phyloP scores from a whole-genome alignment of 768 basidiomycete genomes.

The Crucibulum laeve region DNA sequence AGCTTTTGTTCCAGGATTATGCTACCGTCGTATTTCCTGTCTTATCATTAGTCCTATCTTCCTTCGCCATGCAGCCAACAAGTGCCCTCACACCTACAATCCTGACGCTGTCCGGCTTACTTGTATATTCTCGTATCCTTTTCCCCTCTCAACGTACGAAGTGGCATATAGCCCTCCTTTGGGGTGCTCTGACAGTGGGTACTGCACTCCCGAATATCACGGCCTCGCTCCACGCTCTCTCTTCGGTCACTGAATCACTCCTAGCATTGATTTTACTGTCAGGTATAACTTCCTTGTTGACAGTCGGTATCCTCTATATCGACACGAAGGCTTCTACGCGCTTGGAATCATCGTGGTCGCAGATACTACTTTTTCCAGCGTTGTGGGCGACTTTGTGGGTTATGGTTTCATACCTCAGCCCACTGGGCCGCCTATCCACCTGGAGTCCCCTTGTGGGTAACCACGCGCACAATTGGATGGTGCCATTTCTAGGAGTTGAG shows the following conservation, averaged over 20 bases:
- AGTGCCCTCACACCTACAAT: conserved; percentile 18
- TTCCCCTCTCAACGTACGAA: conserved; percentile 19
- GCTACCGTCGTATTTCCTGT: conserved; percentile 19
- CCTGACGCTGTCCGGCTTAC: conserved; percentile 24
- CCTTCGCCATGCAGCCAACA: conserved; percentile 15
- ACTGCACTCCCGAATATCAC: conserved; percentile 35
- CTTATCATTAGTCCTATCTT: conserved; percentile 12
- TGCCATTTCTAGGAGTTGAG: conserved; percentile 50
- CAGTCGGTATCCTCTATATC: conserved; percentile 33
- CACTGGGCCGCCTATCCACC: conserved; percentile 65
- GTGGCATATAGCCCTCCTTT: conserved; percentile 23
- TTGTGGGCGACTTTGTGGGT: conserved; percentile 68
- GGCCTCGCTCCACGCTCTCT: conserved; percentile 51
- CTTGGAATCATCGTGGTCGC: conserved; percentile 32
- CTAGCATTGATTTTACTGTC: conserved; percentile 39
- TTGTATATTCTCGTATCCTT: conserved; percentile 31
- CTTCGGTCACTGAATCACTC: conserved; percentile 45
- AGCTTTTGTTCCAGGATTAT: conserved; percentile 20
- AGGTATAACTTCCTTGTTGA: conserved; percentile 36
- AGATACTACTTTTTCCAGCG: conserved; percentile 58
- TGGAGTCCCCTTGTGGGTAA: conserved; percentile 60
- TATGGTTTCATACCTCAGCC: conserved; percentile 47
- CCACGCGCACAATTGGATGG: conserved; percentile 61
- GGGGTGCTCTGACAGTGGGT: conserved; percentile 33
- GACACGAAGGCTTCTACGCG: conserved; percentile 30